phyloP scores from a whole-genome alignment of 169 alveolate genomes.

The Perkinsus marinus region DNA sequence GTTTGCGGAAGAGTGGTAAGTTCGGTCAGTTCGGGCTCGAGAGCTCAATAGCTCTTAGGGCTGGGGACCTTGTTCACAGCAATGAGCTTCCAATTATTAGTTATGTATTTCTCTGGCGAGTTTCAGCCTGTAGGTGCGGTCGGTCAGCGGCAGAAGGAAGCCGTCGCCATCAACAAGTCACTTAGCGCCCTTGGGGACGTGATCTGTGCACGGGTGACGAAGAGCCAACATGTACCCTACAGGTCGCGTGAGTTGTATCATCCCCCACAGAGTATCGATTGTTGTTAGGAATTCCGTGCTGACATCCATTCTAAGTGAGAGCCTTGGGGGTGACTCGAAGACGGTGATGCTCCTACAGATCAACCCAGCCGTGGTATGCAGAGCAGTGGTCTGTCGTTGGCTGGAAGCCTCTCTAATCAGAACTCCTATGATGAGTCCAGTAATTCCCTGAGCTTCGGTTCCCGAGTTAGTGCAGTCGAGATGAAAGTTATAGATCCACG shows the following conservation, averaged over 20 bases:
- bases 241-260: constrained; percentile 62
- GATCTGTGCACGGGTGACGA: constrained; percentile 49
- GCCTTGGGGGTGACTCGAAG: constrained; percentile 30
- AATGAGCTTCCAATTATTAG: too few species aligned
- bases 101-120: too few species aligned
- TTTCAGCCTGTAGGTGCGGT: constrained; percentile 38
- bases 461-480: not conserved
- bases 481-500: not conserved
- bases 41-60: too few species aligned
- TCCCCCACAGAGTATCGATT: constrained; percentile 35
- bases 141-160: constrained; percentile 63
- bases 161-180: constrained; percentile 60
- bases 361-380: not conserved
- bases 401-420: not conserved
- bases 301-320: not conserved
- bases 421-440: not conserved
- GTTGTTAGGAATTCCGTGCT: constrained; percentile 49
- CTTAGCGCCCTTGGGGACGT: constrained; percentile 69
- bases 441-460: not conserved
- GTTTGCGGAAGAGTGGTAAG: constrained; percentile 35
- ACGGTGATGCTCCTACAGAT: constrained; percentile 16
- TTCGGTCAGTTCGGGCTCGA: not conserved
- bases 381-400: not conserved
- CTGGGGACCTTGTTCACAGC: too few species aligned
- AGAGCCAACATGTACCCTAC: constrained; percentile 56